Evolutionary conservation across 345 rosid genomes (phyloP).

Genomic region (Populus pruinosa): DNA sequence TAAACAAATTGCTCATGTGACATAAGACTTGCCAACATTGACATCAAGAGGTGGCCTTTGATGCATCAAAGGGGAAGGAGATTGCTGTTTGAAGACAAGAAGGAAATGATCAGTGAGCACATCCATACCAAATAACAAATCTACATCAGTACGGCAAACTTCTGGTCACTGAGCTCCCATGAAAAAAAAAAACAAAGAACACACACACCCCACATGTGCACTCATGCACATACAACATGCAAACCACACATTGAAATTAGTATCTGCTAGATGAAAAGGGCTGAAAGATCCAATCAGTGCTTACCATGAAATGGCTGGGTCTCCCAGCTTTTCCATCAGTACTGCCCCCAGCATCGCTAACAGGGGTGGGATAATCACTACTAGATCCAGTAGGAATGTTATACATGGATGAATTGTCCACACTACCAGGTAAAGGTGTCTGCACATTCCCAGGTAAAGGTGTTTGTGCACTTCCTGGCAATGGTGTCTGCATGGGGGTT

Average conservation of each 20-base stretch:
- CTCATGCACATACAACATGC: not conserved
- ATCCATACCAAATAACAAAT: not conserved
- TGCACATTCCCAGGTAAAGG: conserved; percentile 49
- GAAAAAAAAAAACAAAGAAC: not conserved
- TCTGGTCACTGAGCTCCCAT: not conserved
- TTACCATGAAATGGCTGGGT: conserved; percentile 83
- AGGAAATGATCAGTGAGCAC: not conserved
- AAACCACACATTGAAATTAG: not conserved
- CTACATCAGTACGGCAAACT: not conserved
- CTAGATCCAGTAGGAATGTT: conserved; percentile 81
- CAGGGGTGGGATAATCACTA: conserved; percentile 80
- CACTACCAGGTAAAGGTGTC: conserved; percentile 44
- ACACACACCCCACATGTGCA: not conserved
- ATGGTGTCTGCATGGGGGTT: conserved; percentile 72
- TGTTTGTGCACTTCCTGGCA: conserved; percentile 78
- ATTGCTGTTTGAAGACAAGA: conserved; percentile 45
- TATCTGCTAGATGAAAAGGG: not conserved
- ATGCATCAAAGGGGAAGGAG: conserved; percentile 88
- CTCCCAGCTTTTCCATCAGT: conserved; percentile 64
- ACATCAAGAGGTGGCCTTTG: conserved; percentile 85
- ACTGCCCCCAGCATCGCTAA: conserved; percentile 54
- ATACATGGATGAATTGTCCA: conserved; percentile 70
- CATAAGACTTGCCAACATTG: conserved; percentile 74
- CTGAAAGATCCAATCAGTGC: conserved; percentile 7
- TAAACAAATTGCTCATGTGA: conserved; percentile 1